Evolutionary conservation across 805 yeast genomes (phyloP).

Genomic region (Candida coquimbonensis): DNA sequence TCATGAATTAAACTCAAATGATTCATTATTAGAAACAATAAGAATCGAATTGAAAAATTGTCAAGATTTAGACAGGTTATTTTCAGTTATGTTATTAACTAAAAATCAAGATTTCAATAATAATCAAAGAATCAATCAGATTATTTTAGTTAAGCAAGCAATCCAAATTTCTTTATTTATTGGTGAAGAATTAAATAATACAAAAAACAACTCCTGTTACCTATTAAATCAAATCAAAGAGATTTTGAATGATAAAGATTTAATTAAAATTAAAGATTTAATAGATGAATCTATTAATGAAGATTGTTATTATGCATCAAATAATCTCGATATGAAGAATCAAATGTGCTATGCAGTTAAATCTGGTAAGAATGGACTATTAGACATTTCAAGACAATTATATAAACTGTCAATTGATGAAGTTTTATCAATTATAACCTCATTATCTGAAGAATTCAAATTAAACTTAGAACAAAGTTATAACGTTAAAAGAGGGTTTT

Average conservation of each 20-base stretch:
- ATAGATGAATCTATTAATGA: constrained; percentile 33
- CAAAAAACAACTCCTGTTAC: constrained; percentile 3
- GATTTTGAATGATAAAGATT: constrained; percentile 22
- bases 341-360: constrained; percentile 39
- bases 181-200: constrained; percentile 7
- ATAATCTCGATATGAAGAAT: constrained; percentile 33
- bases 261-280: constrained; percentile 17
- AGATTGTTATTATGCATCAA: constrained; percentile 36
- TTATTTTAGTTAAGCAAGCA: constrained; percentile 33
- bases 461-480: constrained; percentile 27
- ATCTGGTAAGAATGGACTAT: constrained; percentile 36
- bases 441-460: constrained; percentile 18
- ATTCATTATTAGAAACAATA: constrained; percentile 14
- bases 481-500: constrained; percentile 33
- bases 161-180: constrained; percentile 20
- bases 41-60: constrained; percentile 20
- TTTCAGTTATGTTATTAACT: constrained; percentile 29
- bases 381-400: constrained; percentile 37
- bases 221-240: constrained; percentile 25
- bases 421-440: constrained; percentile 23
- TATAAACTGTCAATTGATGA: constrained; percentile 33
- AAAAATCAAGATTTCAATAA: constrained; percentile 19
- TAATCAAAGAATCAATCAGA: constrained; percentile 27
- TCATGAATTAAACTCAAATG: constrained; percentile 25
- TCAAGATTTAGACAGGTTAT: constrained; percentile 36